Evolutionary conservation across 768 basidiomycete species (phyloP).

Genomic region (Lentinula guzmanii): DNA sequence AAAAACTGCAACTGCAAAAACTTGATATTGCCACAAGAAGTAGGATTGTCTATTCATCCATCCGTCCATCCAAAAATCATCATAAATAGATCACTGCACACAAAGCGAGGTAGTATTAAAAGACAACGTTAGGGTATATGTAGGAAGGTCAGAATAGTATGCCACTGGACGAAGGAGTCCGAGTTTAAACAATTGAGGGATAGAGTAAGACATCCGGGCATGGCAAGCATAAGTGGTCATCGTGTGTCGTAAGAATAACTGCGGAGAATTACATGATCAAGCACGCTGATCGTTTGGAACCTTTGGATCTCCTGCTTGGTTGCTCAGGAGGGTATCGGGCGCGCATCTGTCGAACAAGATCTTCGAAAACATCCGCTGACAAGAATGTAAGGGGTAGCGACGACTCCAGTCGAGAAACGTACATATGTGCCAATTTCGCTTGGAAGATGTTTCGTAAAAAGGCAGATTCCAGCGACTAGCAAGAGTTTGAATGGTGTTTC

Average conservation of each 20-base stretch:
- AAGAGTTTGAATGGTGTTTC: conserved; percentile 55
- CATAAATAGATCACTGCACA: background rate
- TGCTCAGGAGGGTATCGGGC: conserved; percentile 47
- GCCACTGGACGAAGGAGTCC: background rate
- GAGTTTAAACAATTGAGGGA: background rate
- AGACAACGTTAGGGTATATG: background rate
- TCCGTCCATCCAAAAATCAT: background rate
- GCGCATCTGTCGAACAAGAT: conserved; percentile 72
- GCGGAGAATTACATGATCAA: conserved; percentile 30
- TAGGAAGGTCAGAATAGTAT: background rate
- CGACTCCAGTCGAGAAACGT: background rate
- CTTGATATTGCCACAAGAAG: background rate
- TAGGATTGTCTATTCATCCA: background rate
- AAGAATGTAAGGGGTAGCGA: background rate
- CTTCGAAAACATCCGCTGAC: conserved; percentile 63
- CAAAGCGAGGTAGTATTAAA: background rate
- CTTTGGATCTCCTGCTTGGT: conserved; percentile 24
- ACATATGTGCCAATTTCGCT: conserved; percentile 70
- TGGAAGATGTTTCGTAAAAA: conserved; percentile 87
- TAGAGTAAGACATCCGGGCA: background rate
- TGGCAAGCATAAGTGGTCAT: background rate
- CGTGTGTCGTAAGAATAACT: background rate
- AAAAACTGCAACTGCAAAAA: background rate
- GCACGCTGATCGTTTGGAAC: conserved; percentile 14
- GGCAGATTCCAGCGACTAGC: conserved; percentile 64